Evolutionary conservation across 1,139 yeast species (phyloP).

Genomic region (Suhomyces bokatorum): DNA sequence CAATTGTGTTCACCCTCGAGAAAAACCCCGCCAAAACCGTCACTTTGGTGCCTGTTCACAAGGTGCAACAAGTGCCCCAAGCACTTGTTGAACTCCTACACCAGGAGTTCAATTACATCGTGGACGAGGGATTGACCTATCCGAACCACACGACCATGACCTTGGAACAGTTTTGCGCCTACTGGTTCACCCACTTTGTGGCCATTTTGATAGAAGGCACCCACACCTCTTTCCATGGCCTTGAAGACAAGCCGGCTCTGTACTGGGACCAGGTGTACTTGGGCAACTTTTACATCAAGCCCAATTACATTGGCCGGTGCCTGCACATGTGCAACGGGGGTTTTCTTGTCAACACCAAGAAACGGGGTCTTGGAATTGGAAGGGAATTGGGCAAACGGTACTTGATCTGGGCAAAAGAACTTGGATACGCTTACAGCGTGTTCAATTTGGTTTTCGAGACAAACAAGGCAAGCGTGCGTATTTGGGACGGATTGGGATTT

Average conservation of each 20-base stretch:
- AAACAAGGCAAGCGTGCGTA: slow-evolving; percentile 62
- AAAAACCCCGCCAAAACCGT: slow-evolving; percentile 31
- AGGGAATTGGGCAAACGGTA: slow-evolving; percentile 60
- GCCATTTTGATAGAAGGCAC: slow-evolving; percentile 48
- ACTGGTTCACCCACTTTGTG: slow-evolving; percentile 49
- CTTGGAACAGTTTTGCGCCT: slow-evolving; percentile 35
- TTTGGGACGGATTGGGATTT: slow-evolving; percentile 79
- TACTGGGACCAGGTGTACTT: slow-evolving; percentile 47
- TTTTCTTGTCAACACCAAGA: slow-evolving; percentile 56
- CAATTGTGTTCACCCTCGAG: slow-evolving; percentile 29
- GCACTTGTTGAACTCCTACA: slow-evolving; percentile 33
- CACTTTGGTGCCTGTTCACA: slow-evolving; percentile 38
- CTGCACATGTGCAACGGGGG: slow-evolving; percentile 83
- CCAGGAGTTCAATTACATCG: slow-evolving; percentile 44
- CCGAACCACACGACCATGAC: slow-evolving; percentile 36
- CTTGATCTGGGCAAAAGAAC: slow-evolving; percentile 61
- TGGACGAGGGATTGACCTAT: slow-evolving; percentile 54
- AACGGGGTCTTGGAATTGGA: slow-evolving; percentile 66
- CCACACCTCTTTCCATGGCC: slow-evolving; percentile 16
- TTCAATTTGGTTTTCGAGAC: slow-evolving; percentile 79
- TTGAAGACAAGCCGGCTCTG: slow-evolving; percentile 15
- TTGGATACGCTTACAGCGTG: slow-evolving; percentile 78
- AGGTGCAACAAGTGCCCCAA: slow-evolving; percentile 33
- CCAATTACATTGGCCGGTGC: slow-evolving; percentile 76
- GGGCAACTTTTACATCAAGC: slow-evolving; percentile 75